Conservation (phyloP, 1,139 yeast genomes). For the Magnusiomyces magnusii region DNA sequence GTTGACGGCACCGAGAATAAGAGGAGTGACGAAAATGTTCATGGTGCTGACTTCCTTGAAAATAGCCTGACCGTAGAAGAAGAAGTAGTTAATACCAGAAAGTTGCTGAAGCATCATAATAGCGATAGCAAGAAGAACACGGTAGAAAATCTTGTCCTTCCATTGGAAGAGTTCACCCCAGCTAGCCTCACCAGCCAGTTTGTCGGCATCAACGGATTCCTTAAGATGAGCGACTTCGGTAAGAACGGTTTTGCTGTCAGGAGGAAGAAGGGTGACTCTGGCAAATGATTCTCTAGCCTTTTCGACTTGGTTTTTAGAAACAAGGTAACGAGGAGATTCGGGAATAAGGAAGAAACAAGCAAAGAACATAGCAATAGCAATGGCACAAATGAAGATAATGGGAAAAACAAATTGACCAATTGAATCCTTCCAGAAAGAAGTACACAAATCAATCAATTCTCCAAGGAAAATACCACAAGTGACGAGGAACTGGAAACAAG, state of each 20-base stretch:
- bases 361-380: slow-evolving; percentile 36
- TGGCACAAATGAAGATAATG: slow-evolving; percentile 39
- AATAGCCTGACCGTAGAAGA: slow-evolving; percentile 72
- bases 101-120: slow-evolving; percentile 68
- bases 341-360: slow-evolving; percentile 37
- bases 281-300: slow-evolving; percentile 58
- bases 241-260: slow-evolving; percentile 51
- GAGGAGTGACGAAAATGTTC: slow-evolving; percentile 61
- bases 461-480: slow-evolving; percentile 65
- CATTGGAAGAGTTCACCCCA: slow-evolving; percentile 63
- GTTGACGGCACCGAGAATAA: slow-evolving; percentile 71
- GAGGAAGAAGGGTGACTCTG: slow-evolving; percentile 51
- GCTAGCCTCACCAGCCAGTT: slow-evolving; percentile 54
- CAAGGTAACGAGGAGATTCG: slow-evolving; percentile 70
- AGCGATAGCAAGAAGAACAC: slow-evolving; percentile 58
- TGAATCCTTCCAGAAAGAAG: slow-evolving; percentile 40
- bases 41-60: slow-evolving; percentile 66
- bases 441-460: slow-evolving; percentile 59
- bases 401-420: slow-evolving; percentile 62
- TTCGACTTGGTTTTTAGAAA: slow-evolving; percentile 46
- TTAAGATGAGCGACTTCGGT: slow-evolving; percentile 53
- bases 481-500: slow-evolving; percentile 60
- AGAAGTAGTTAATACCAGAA: slow-evolving; percentile 75
- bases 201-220: slow-evolving; percentile 59
- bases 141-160: slow-evolving; percentile 56